Percentiles rank a stretch among this genome's conserved stretches.
Conservation (phyloP, 2,329 filamentous ascomycete species). For the Dothistroma septosporum region DNA sequence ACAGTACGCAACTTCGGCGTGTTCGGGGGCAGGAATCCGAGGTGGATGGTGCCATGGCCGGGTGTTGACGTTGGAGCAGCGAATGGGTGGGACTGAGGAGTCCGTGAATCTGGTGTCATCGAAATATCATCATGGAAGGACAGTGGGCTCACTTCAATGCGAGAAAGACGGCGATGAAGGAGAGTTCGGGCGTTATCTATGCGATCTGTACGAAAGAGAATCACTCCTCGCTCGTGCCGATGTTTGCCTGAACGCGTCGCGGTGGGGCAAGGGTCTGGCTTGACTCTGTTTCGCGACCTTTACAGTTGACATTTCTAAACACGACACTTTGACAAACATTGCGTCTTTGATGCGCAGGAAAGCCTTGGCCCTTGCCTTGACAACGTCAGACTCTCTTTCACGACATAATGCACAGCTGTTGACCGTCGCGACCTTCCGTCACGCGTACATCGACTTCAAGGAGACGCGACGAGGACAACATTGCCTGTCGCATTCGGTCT, state of each 20-base stretch:
- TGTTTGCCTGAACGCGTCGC: neutral
- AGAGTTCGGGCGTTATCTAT: neutral
- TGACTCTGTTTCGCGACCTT: neutral
- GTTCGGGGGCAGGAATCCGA: constrained; percentile 66
- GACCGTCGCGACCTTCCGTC: neutral
- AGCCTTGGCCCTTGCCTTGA: neutral
- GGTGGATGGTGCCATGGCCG: constrained; percentile 73
- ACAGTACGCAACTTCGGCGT: constrained; percentile 69
- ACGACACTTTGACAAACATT: neutral
- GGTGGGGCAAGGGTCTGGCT: neutral
- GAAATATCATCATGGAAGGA: neutral
- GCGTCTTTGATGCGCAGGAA: neutral
- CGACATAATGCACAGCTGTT: neutral
- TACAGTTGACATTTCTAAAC: neutral
- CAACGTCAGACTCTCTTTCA: neutral
- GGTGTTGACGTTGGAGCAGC: constrained; percentile 67
- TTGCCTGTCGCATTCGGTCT: constrained; percentile 1
- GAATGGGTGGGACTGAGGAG: constrained; percentile 61
- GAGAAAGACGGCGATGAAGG: neutral
- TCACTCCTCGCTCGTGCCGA: neutral
- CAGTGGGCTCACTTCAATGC: neutral
- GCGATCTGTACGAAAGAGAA: neutral
- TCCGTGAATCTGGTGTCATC: neutral
- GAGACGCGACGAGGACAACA: neutral
- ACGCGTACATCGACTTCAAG: neutral